Conservation (phyloP, 306 rosid genomes). For the Arachis hypogaea region DNA sequence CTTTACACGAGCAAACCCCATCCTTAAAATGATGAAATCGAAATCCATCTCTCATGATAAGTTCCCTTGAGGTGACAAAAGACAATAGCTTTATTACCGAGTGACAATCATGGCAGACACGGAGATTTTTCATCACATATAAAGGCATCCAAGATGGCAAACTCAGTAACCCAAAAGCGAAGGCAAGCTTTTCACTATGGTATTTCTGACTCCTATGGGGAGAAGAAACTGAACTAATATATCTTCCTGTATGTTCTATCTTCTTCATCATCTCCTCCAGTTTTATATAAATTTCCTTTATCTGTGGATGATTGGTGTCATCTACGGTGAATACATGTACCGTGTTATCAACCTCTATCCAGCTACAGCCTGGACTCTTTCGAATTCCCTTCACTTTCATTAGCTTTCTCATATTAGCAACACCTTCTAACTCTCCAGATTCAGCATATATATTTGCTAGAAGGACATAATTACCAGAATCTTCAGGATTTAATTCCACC, state of each 20-base stretch:
- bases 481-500: slow-evolving; percentile 54
- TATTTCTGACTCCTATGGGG: slow-evolving; percentile 40
- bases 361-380: slow-evolving; percentile 65
- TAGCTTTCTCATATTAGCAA: slow-evolving; percentile 56
- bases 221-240: slow-evolving; percentile 34
- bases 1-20: slow-evolving; percentile 56
- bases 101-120: slow-evolving; percentile 58
- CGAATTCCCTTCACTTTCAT: slow-evolving; percentile 57
- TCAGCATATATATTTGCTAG: slow-evolving; percentile 58
- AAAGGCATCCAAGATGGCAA: slow-evolving; percentile 62
- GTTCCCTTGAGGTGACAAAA: slow-evolving; percentile 58
- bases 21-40: slow-evolving; percentile 59
- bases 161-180: slow-evolving; percentile 57
- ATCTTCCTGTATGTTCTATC: slow-evolving; percentile 53
- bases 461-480: slow-evolving; percentile 61
- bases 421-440: slow-evolving; percentile 57
- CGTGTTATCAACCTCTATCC: slow-evolving; percentile 64
- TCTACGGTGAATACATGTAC: slow-evolving; percentile 67
- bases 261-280: slow-evolving; percentile 53
- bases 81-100: slow-evolving; percentile 54
- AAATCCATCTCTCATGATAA: slow-evolving; percentile 55
- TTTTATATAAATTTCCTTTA: slow-evolving; percentile 51
- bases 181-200: slow-evolving; percentile 65
- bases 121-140: slow-evolving; percentile 59
- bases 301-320: slow-evolving; percentile 60